These are phyloP conservation scores for Firmiana major DNA, from an alignment of 345 rosid species.

Conservation along the genomic window DNA sequence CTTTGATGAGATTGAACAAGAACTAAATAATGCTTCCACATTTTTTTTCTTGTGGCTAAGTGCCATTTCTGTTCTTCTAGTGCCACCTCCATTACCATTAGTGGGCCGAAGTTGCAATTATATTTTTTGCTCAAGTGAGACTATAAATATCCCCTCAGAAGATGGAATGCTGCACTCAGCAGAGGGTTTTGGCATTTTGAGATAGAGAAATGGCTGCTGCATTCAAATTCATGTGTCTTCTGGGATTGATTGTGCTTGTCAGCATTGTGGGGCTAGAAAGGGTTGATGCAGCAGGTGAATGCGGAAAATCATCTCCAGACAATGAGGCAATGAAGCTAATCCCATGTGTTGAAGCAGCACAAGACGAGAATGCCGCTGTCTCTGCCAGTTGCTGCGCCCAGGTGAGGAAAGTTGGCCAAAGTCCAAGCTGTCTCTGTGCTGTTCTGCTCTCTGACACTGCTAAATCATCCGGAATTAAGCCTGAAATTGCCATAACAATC, in stretches of 20 bases:
- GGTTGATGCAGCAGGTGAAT: slow-evolving; percentile 37
- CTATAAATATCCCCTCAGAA: slow-evolving; percentile 23
- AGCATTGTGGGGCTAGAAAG: slow-evolving; percentile 6
- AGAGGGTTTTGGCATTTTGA: neutral
- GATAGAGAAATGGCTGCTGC: slow-evolving; percentile 23
- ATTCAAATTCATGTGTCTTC: slow-evolving; percentile 20
- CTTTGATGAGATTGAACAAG: neutral
- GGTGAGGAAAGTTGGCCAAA: slow-evolving; percentile 33
- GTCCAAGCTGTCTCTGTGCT: slow-evolving; percentile 39
- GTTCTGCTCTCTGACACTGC: slow-evolving; percentile 39
- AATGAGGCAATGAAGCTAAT: slow-evolving; percentile 34
- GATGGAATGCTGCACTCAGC: slow-evolving; percentile 9
- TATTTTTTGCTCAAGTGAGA: slow-evolving; percentile 12
- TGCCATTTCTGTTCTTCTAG: slow-evolving; percentile 22
- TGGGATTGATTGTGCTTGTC: slow-evolving; percentile 23
- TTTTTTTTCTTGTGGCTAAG: no score
- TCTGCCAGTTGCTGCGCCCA: slow-evolving; percentile 33
- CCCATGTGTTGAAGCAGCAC: slow-evolving; percentile 36
- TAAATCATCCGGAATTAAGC: slow-evolving; percentile 34
- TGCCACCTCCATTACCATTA: slow-evolving; percentile 32
- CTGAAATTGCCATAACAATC: slow-evolving; percentile 33
- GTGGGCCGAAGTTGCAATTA: slow-evolving; percentile 24
- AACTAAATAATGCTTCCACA: neutral
- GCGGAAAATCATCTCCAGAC: slow-evolving; percentile 38
- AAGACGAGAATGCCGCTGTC: slow-evolving; percentile 30